Conservation (phyloP, 441 rosid genomes). For the Daphne laureola region DNA sequence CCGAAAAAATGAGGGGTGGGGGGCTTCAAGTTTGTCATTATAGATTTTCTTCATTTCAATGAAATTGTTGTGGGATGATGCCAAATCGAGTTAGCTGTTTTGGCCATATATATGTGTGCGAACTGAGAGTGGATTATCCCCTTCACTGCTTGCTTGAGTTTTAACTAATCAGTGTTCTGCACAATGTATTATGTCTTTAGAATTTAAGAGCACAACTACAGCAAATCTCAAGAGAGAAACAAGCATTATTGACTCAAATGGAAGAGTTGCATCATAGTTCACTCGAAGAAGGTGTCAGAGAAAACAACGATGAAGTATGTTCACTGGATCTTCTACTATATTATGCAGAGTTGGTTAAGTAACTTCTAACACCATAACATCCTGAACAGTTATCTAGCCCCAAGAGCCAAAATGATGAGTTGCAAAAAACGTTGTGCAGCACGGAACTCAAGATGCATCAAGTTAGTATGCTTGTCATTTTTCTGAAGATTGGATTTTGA, state of each 20-base stretch:
- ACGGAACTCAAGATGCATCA: slow-evolving; percentile 35
- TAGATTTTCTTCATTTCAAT: too few relatives aligned
- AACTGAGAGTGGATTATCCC: background rate
- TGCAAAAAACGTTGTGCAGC: slow-evolving; percentile 25
- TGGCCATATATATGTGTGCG: too few relatives aligned
- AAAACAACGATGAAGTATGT: slow-evolving; percentile 21
- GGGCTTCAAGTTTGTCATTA: too few relatives aligned
- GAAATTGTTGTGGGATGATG: too few relatives aligned
- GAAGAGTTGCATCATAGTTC: slow-evolving; percentile 22
- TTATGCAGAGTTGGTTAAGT: background rate
- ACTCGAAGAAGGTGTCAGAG: slow-evolving; percentile 19
- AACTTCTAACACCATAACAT: slow-evolving; percentile 10
- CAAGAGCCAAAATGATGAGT: slow-evolving; percentile 31
- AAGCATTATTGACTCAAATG: slow-evolving; percentile 22
- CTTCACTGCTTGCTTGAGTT: slow-evolving; percentile 4
- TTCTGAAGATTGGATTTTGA: background rate
- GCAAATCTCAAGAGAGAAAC: slow-evolving; percentile 26
- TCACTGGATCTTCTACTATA: background rate
- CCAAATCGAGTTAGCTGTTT: too few relatives aligned
- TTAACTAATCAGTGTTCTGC: background rate
- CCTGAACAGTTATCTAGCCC: slow-evolving; percentile 34
- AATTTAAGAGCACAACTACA: slow-evolving; percentile 26
- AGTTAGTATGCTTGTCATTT: slow-evolving; percentile 11
- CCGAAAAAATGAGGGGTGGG: too few relatives aligned
- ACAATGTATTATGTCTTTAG: slow-evolving; percentile 18